Base-by-base conservation (phyloP, 1,284 basidiomycete genomes). In the Trichosporon ovoides region DNA sequence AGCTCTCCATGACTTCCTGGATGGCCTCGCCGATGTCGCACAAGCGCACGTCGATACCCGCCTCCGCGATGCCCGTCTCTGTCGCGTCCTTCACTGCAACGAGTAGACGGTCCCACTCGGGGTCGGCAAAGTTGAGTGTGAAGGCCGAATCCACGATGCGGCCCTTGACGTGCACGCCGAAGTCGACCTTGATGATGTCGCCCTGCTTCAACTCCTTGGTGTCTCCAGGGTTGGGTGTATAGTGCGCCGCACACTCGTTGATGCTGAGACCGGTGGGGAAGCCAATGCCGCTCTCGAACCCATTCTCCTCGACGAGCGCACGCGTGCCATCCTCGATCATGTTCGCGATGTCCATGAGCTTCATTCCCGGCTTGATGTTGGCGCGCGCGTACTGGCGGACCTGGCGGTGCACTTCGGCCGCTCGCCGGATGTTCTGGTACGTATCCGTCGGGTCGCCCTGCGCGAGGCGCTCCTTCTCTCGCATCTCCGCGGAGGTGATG, bases 1-100 rank as follows among this genome's bases (percentile, higher is more conserved):
- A 97, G 5, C 89, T 92, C 75, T 98, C 94, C 96, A 99, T 98
- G 3, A 93, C 94, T 77, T 99, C 96, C 75, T 99, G 95, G 60
- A 98, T 94, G 38, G 84, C 83, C 0, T 86, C 93, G 7, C 87
- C 96, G 37, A 99, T 83, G 72, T 98, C 95, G 61, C 92, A 93
- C 50, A 98, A 81, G 48, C 94, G 85, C 1, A 90, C 91, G 70
- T 98, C 96, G 68, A 99, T 98, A 3, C 96, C 96, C 7, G 95
- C 89, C 83, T 89, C 91, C 69, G 85, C 83, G 63, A 97, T 80
- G 38, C 93, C 93, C 12, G 91, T 88, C 65, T 98, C 85, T 3
- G 96, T 98, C 2, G 96, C 93, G 43, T 91, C 95, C 73, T 87
- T 87, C 59, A 96, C 95, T 18, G 94, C 94, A 68, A 89, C 88